Base-by-base conservation (phyloP, 1,284 basidiomycete species). In the Sporisorium reilianum region DNA sequence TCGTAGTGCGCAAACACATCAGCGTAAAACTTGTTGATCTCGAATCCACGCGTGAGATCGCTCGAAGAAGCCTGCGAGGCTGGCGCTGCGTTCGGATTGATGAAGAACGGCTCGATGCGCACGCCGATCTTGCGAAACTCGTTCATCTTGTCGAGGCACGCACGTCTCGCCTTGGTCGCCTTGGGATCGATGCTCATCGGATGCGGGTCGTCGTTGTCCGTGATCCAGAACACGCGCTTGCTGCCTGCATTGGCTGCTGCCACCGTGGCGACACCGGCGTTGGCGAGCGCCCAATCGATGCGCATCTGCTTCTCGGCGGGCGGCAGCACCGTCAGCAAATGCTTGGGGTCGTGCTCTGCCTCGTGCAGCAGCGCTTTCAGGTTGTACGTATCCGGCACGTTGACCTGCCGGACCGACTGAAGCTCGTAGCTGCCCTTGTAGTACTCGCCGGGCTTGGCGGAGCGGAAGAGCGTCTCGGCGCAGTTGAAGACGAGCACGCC, bases 401-500 rank as follows among this genome's bases (percentile, higher is more conserved):
- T 91, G 68, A 97, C 89, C 38, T 90, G 90, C 11, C 88, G 87
- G 20, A 97, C 89, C 2, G 90, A 88, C 77, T 95, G 92, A 69
- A 91, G 92, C 8, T 94, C 87, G 77, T 88, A 91, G 28, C 90
- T 91, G 45, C 91, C 89, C 64, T 88, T 88, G 87, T 93, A 93
- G 76, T 78, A 77, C 30, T 80, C 79, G 41, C 78, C 69, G 9
- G 92, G 55, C 30, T 64, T 67, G 40, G 62, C 68, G 12, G 73
- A 75, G 57, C 62, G 69, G 57, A 75, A 75, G 57, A 72, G 64
- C 12, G 73, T 75, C 10, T 75, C 73, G 2, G 96, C 94, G 58
- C 94, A 94, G 75, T 98, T 97, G 87, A 92, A 99, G 20, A 98
- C 86, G 78, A 98, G 82, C 42, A 98, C 91, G 2, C 95, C 96